Evolutionary conservation across 805 yeast genomes (phyloP).

Genomic region (Metschnikowia orientalis): DNA sequence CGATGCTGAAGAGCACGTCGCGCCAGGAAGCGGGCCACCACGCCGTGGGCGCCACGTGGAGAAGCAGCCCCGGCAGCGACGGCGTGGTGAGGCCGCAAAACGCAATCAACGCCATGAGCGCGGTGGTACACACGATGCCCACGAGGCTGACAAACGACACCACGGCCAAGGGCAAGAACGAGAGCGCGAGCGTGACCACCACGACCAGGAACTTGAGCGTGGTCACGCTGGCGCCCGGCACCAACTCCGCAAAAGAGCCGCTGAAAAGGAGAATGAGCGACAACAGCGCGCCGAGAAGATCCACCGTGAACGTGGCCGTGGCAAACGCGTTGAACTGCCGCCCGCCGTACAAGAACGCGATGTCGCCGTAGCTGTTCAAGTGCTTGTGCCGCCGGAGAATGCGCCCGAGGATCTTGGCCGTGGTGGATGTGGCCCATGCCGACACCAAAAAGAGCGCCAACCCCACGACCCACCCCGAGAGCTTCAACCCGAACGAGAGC

Average conservation of each 20-base stretch:
- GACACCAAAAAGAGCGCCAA: constrained; percentile 36
- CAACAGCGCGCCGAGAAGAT: constrained; percentile 57
- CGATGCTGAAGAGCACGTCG: constrained; percentile 48
- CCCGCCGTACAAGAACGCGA: constrained; percentile 85
- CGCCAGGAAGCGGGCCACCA: constrained; percentile 30
- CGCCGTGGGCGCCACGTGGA: constrained; percentile 41
- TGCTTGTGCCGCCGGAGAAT: constrained; percentile 80
- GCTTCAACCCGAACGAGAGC: constrained; percentile 61
- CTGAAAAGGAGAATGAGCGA: constrained; percentile 56
- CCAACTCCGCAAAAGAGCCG: constrained; percentile 47
- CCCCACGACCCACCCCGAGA: constrained; percentile 66
- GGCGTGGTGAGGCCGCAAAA: constrained; percentile 42
- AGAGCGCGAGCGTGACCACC: constrained; percentile 37
- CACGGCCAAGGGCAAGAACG: constrained; percentile 53
- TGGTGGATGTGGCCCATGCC: constrained; percentile 47
- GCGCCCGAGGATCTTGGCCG: constrained; percentile 56
- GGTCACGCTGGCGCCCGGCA: constrained; percentile 6
- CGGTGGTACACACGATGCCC: constrained; percentile 54
- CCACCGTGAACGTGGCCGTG: constrained; percentile 49
- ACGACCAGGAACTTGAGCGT: constrained; percentile 38
- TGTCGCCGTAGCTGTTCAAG: constrained; percentile 81
- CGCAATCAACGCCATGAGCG: constrained; percentile 44
- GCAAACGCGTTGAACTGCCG: constrained; percentile 38
- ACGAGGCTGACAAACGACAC: constrained; percentile 51
- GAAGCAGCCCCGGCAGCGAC: constrained; percentile 51